Evolutionary conservation across 495 filamentous ascomycete genomes (phyloP), one percentile per base, ranked within the genome.

Genomic region (Xylaria grammica): DNA sequence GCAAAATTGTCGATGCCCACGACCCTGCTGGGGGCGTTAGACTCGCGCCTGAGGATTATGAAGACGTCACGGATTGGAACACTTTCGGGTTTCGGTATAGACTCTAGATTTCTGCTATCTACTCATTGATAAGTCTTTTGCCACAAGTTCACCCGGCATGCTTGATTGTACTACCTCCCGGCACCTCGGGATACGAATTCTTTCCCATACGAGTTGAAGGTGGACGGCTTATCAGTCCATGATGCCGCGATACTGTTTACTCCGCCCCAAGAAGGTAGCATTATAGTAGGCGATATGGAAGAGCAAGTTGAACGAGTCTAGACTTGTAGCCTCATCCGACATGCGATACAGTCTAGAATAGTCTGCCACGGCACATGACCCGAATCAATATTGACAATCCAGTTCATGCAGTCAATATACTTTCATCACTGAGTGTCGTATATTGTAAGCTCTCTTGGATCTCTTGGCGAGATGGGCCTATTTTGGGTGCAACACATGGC

Each of bases 61-160:
- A 81, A 77, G 60, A 82, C 77, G 72, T 78, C 65, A 61, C 84
- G 71, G 62, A 86, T 79, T 76, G 81, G 80, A 81, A 84, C 29
- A 85, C 78, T 4, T 67, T 75, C 2, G 83, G 82, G 1, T 86
- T 86, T 62, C 74, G 82, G 51, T 85, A 86, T 69, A 77, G 82
- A n/a, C 64, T 75, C 5, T 75, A 36, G 40, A 46, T 24, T 17
- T 10, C 29, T 13, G 2, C 10, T 15, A 27, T 56, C 29, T 2
- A 2, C 36, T 40, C 24, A 2, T 3, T 24, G 3, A 55, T 1
- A 7, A 10, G n/a, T 22, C 13, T 13, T 36, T 36, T 24, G 1
- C 19, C 0, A n/a, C 1, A 17, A 5, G 19, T 9, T 10, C 11
- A 7, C 19, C 15, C 26, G n/a, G 29, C 19, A 29, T 0, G 27